A percentile compares a stretch with the other conserved stretches of the same genome.
Conservation (phyloP, 345 rosid genomes). For the Pistacia vera region DNA sequence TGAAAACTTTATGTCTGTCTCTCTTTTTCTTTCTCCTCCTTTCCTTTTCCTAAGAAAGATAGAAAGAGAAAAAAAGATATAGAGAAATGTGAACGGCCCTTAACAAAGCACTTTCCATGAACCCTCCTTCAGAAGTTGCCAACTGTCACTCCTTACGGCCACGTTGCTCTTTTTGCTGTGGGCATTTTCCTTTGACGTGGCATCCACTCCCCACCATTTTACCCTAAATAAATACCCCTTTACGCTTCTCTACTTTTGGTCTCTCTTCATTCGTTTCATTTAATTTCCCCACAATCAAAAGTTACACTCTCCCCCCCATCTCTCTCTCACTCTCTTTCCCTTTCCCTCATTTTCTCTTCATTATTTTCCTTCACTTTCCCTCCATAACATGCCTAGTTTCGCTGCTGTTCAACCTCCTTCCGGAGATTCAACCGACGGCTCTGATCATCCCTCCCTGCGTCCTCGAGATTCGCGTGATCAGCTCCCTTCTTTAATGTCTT, state of each 20-base stretch:
- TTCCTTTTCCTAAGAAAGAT: background rate
- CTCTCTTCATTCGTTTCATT: background rate
- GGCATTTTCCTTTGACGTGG: conserved; percentile 50
- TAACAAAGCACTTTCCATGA: conserved; percentile 12
- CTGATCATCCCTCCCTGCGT: conserved; percentile 29
- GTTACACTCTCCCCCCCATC: background rate
- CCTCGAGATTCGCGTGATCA: conserved; percentile 48
- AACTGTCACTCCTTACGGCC: conserved; percentile 43
- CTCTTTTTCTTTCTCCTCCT: background rate
- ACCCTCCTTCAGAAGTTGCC: conserved; percentile 30
- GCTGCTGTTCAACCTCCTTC: conserved; percentile 34
- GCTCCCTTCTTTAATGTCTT: conserved; percentile 48
- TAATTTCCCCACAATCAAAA: background rate
- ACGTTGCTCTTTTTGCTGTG: conserved; percentile 43
- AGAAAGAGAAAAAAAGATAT: background rate
- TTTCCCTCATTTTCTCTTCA: no score
- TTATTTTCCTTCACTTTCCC: background rate
- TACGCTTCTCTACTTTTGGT: background rate
- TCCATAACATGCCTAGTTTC: conserved; percentile 35
- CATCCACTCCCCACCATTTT: conserved; percentile 41
- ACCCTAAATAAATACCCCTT: conserved; percentile 45
- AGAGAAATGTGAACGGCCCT: conserved; percentile 21
- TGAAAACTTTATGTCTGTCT: background rate
- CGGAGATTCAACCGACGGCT: conserved; percentile 32
- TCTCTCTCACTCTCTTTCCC: background rate